Evolutionary conservation across 2,329 filamentous ascomycete genomes (phyloP).

Genomic region (Gaeumannomyces sp.): DNA sequence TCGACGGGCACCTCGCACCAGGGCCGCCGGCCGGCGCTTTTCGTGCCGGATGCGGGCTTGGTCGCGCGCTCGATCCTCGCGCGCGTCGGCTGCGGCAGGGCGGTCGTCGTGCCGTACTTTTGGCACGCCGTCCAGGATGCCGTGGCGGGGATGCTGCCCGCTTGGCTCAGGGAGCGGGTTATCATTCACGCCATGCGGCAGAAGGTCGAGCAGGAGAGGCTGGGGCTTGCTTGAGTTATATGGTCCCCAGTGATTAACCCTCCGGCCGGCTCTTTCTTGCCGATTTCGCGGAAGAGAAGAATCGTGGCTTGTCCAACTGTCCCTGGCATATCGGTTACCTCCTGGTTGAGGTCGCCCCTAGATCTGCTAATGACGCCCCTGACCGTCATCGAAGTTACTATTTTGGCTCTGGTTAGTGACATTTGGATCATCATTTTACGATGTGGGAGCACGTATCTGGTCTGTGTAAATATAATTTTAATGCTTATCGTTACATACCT

Average conservation of each 20-base stretch:
- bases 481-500: background rate
- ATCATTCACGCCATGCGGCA: slow-evolving; percentile 5
- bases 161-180: background rate
- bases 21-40: slow-evolving; percentile 9
- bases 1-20: slow-evolving; percentile 17
- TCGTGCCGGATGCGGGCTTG: slow-evolving; percentile 15
- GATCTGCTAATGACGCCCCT: background rate
- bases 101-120: slow-evolving; percentile 16
- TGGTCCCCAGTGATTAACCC: too few relatives aligned
- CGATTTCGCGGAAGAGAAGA: too few relatives aligned
- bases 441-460: too few relatives aligned
- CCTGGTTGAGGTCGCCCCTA: background rate
- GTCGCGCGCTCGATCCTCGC: slow-evolving; percentile 18
- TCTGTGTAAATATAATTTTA: background rate
- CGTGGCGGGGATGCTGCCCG: slow-evolving; percentile 12
- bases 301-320: too few relatives aligned
- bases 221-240: background rate
- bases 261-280: background rate
- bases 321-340: background rate
- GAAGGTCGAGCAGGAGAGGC: background rate
- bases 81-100: slow-evolving; percentile 18
- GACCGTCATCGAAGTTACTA: background rate
- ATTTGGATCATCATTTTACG: background rate
- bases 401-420: background rate
- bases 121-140: slow-evolving; percentile 16